Conservation (phyloP, 495 filamentous ascomycete species). For the Aspergillus sclerotiicarbonarius region DNA sequence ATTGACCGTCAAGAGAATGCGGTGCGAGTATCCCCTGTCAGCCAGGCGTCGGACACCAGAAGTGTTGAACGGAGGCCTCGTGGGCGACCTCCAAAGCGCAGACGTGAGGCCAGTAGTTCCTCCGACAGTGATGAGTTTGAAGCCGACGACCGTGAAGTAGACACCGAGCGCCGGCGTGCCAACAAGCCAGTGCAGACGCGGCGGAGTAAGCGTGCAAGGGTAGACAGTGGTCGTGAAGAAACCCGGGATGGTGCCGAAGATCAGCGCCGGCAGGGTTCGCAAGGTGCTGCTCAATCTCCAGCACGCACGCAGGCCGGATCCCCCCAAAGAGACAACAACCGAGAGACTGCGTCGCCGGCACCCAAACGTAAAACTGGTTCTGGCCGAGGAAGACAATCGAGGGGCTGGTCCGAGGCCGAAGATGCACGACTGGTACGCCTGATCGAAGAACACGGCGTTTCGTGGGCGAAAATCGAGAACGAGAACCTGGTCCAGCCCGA, state of each 20-base stretch:
- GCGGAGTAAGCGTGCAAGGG: slow-evolving; percentile 14
- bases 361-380: not conserved
- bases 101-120: slow-evolving; percentile 12
- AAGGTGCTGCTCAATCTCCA: not conserved
- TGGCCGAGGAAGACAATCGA: not conserved
- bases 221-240: not conserved
- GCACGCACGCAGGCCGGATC: not conserved
- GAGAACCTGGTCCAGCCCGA: slow-evolving; percentile 26
- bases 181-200: slow-evolving; percentile 24
- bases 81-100: slow-evolving; percentile 18
- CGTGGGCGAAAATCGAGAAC: slow-evolving; percentile 29
- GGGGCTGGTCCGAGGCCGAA: slow-evolving; percentile 24
- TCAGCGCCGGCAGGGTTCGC: not conserved
- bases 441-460: slow-evolving; percentile 19
- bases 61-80: slow-evolving; percentile 15
- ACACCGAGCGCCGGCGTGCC: slow-evolving; percentile 17
- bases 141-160: slow-evolving; percentile 15
- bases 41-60: slow-evolving; percentile 14
- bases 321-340: not conserved
- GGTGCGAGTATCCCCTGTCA: slow-evolving; percentile 31
- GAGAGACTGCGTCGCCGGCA: not conserved
- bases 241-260: slow-evolving; percentile 4
- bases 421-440: slow-evolving; percentile 29
- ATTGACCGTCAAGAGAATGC: slow-evolving; percentile 38
- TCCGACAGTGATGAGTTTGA: slow-evolving; percentile 20